Conservation (phyloP, 2,329 filamentous ascomycete species). For the Xylariales sp. region DNA sequence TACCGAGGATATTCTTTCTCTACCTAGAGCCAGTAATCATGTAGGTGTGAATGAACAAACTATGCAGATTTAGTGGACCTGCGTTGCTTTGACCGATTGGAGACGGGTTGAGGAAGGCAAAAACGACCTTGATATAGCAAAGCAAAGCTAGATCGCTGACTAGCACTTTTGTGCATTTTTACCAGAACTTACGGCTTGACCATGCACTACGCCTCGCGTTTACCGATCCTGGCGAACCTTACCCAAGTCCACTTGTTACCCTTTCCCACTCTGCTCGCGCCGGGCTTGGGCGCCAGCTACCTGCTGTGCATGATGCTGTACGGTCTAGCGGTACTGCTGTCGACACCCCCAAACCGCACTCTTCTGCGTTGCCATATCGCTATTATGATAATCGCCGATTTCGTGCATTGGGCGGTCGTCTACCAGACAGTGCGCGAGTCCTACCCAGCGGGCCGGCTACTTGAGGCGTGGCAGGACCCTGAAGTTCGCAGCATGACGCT, state of each 20-base stretch:
- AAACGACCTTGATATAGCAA: too few species aligned
- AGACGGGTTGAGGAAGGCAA: too few species aligned
- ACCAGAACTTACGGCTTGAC: conserved; percentile 15
- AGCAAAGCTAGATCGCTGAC: too few species aligned
- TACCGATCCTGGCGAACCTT: conserved; percentile 10
- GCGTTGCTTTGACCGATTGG: too few species aligned
- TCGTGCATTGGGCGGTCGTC: conserved; percentile 16
- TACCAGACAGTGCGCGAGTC: neutral
- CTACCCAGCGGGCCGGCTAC: too few species aligned
- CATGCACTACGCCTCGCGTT: conserved; percentile 11
- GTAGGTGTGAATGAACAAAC: too few species aligned
- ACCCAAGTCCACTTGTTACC: conserved; percentile 6
- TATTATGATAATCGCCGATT: conserved; percentile 15
- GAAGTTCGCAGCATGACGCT: too few species aligned
- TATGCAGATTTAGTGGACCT: too few species aligned
- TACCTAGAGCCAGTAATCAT: conserved; percentile 18
- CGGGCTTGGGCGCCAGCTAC: conserved; percentile 10
- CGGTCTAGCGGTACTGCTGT: conserved; percentile 15
- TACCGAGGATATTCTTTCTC: conserved; percentile 20
- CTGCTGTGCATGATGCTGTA: conserved; percentile 19
- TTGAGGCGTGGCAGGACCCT: too few species aligned
- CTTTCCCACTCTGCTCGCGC: conserved; percentile 10
- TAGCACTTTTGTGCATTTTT: too few species aligned
- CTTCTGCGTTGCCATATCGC: conserved; percentile 15
- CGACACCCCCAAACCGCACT: conserved; percentile 14